Percentiles rank a stretch among this genome's conserved stretches.
phyloP scores from a whole-genome alignment of 2,329 filamentous ascomycete species.

The Phoma sp. region DNA sequence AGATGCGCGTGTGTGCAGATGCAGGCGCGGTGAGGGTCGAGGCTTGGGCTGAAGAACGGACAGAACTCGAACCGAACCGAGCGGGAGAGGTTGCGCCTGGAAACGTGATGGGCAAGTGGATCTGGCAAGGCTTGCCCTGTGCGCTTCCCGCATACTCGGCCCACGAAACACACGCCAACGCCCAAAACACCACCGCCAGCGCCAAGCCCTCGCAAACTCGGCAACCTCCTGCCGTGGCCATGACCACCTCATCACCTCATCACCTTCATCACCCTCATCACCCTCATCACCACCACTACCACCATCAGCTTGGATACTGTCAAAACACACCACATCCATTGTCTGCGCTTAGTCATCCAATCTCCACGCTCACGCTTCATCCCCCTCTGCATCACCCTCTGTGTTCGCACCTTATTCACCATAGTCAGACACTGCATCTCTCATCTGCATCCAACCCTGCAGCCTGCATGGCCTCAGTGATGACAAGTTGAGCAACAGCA shows the following conservation, averaged over 20 bases:
- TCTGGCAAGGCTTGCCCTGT: neutral
- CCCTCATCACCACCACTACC: neutral
- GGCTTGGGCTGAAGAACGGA: neutral
- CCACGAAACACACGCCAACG: neutral
- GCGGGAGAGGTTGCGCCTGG: neutral
- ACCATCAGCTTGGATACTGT: neutral
- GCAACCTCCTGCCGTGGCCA: neutral
- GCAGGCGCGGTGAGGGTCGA: constrained; percentile 3
- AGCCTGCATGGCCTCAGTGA: neutral
- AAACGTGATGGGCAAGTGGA: neutral
- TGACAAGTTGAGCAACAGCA: too few relatives aligned
- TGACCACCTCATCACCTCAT: neutral
- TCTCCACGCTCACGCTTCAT: too few relatives aligned
- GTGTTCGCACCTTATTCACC: too few relatives aligned
- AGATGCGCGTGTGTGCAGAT: constrained; percentile 8
- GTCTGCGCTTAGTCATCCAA: neutral
- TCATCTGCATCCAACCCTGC: neutral
- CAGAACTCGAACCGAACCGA: constrained; percentile 1
- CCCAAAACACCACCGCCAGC: neutral
- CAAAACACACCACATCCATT: neutral
- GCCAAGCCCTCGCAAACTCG: neutral
- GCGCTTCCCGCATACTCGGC: neutral
- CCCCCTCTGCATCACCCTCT: too few relatives aligned
- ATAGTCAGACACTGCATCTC: neutral
- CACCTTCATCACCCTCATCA: neutral